Evolutionary conservation across 768 basidiomycete species (phyloP), one percentile per base, ranked within the genome.

Genomic region (Mrakia gelida): DNA sequence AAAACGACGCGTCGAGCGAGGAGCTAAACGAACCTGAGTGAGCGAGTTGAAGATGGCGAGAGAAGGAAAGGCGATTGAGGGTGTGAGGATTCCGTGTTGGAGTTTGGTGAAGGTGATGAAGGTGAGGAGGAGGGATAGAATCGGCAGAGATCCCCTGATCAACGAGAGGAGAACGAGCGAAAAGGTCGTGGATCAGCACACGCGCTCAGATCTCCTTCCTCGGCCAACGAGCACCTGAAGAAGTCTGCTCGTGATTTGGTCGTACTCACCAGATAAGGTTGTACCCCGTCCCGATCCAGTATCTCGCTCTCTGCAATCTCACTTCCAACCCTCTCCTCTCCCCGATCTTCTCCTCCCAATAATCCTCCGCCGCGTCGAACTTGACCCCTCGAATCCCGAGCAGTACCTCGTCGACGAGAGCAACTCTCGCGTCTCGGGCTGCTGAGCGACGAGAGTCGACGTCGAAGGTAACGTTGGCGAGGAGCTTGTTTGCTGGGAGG

Each of bases 21-120:
- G 28, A 78, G 43, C 43, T 81, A 92, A 80, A 91, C 95, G 82
- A 92, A 91, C 88, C 41, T 67, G 75, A 34, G 45, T 49, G 52
- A 96, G 90, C 84, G 95, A 92, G 73, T 88, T 88, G 85, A 96
- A 95, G 28, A 96, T 93, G 89, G 82, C 75, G 45, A 86, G 88
- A 81, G 86, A 83, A 3, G 86, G 94, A 84, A 95, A 95, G 1
- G 94, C 95, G 77, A 90, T 89, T 6, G 92, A 92, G 2, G 95
- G 94, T 0, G 92, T 92, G 68, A 97, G 83, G 0, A 16, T 21
- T 10, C 77, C 77, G 23, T 52, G 43, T 67, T 73, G 62, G 6
- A 78, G 10, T 30, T 73, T 52, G 15, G 77, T 65, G 34, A 73
- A 78, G 38, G 38, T 34, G 23, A 62, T 68, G 45, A 78, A 67